Evolutionary conservation across 306 rosid genomes (phyloP).

Genomic region (Purshia tridentata): DNA sequence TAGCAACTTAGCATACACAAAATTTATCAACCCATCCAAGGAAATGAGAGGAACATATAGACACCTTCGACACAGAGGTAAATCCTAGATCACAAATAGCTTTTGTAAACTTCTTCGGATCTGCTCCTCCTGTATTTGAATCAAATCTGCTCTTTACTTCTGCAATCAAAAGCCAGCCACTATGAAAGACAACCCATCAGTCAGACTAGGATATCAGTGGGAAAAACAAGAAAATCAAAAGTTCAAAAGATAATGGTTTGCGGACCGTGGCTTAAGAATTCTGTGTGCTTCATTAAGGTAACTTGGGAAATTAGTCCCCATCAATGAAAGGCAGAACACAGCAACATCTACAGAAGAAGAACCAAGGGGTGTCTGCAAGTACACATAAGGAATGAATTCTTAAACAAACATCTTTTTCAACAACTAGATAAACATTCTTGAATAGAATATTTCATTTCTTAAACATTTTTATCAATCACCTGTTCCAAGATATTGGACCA

Average conservation of each 20-base stretch:
- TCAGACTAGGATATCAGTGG: slow-evolving; percentile 14
- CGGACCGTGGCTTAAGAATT: slow-evolving; percentile 76
- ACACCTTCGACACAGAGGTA: slow-evolving; percentile 52
- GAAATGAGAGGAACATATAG: slow-evolving; percentile 18
- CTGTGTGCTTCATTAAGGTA: slow-evolving; percentile 76
- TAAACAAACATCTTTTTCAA: slow-evolving; percentile 4
- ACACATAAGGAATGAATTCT: slow-evolving; percentile 18
- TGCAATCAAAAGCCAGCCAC: slow-evolving; percentile 93
- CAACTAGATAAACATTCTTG: slow-evolving; percentile 5
- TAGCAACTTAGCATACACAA: slow-evolving; percentile 45
- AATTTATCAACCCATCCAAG: not conserved
- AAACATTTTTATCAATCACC: not conserved
- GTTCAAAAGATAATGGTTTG: not conserved
- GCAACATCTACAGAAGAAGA: slow-evolving; percentile 70
- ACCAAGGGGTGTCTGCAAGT: slow-evolving; percentile 64
- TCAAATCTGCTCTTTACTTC: slow-evolving; percentile 97
- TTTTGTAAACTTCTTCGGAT: slow-evolving; percentile 61
- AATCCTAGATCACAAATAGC: slow-evolving; percentile 78
- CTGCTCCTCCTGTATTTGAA: slow-evolving; percentile 85
- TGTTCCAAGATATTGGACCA: slow-evolving; percentile 12
- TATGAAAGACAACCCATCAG: slow-evolving; percentile 30
- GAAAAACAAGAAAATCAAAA: not conserved
- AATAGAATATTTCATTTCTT: not conserved
- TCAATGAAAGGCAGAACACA: slow-evolving; percentile 86
- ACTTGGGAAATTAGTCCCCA: slow-evolving; percentile 81